These are phyloP conservation scores for Kazachstania viticola DNA, from an alignment of 805 yeast genomes.

Conservation along the genomic window DNA sequence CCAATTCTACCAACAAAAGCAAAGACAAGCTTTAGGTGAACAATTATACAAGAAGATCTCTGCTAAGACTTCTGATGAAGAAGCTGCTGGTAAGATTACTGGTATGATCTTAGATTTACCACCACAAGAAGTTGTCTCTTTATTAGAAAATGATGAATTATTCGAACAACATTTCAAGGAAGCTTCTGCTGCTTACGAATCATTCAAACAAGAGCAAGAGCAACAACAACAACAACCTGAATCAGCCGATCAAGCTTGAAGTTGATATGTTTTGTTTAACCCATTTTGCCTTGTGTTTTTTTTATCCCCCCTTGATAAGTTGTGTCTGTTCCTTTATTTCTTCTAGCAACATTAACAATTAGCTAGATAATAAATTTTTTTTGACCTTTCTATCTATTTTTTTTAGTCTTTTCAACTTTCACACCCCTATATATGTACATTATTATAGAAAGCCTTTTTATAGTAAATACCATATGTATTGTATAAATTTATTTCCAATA, in stretches of 20 bases:
- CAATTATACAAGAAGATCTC: constrained; percentile 88
- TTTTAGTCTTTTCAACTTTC: too few species aligned
- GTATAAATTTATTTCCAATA: too few species aligned
- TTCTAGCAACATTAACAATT: too few species aligned
- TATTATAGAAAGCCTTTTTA: too few species aligned
- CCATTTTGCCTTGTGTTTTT: too few species aligned
- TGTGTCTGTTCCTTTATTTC: too few species aligned
- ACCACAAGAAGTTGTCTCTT: constrained; percentile 75
- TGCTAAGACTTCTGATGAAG: constrained; percentile 78
- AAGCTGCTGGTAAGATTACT: constrained; percentile 96
- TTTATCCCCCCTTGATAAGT: too few species aligned
- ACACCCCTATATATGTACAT: too few species aligned
- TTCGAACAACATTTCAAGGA: constrained; percentile 87
- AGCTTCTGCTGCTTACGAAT: constrained; percentile 89
- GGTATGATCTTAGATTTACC: constrained; percentile 98
- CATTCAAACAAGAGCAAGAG: constrained; percentile 52
- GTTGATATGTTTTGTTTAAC: too few species aligned
- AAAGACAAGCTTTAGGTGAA: constrained; percentile 97
- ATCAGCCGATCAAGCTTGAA: constrained; percentile 1
- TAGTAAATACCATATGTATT: too few species aligned
- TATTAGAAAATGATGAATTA: constrained; percentile 81
- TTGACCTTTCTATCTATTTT: too few species aligned
- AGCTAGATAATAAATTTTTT: too few species aligned
- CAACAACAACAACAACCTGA: constrained; percentile 11
- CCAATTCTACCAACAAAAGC: constrained; percentile 69